Conservation (phyloP, 2,329 filamentous ascomycete species). For the Paramyrothecium sp. region DNA sequence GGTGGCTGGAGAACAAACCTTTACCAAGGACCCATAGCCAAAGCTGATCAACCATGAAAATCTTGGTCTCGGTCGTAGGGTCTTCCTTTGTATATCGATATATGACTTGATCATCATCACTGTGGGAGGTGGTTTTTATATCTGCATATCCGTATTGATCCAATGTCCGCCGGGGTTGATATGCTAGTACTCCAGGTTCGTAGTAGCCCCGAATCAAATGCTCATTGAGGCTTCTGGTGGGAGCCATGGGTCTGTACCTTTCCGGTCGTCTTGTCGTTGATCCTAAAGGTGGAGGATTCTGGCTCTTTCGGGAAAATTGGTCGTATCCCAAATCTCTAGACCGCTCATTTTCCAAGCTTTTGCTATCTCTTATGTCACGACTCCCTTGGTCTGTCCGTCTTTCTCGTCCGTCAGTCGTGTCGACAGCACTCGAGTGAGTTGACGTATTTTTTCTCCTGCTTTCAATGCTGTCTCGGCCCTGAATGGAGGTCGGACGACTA, state of each 20-base stretch:
- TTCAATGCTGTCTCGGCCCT: neutral
- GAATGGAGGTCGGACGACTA: neutral
- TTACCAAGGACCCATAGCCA: slow-evolving; percentile 5
- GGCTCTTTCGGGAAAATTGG: neutral
- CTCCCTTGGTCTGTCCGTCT: too few species aligned
- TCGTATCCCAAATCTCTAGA: too few species aligned
- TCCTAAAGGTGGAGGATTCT: neutral
- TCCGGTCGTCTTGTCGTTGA: neutral
- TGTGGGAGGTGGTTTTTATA: slow-evolving; percentile 1
- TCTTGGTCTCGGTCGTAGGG: neutral
- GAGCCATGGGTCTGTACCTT: neutral
- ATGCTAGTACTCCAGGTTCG: neutral
- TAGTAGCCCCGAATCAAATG: slow-evolving; percentile 1
- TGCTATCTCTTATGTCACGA: too few species aligned
- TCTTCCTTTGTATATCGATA: slow-evolving; percentile 7
- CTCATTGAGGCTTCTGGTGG: slow-evolving; percentile 1
- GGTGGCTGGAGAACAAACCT: neutral
- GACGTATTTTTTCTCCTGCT: too few species aligned
- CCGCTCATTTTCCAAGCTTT: too few species aligned
- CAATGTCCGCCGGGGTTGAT: slow-evolving; percentile 9
- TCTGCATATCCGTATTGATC: slow-evolving; percentile 8
- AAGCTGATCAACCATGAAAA: slow-evolving; percentile 8
- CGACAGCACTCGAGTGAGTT: too few species aligned
- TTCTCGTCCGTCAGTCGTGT: too few species aligned
- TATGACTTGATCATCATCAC: slow-evolving; percentile 9